Percentiles rank a stretch among this genome's conserved stretches.
Conservation (phyloP, 495 filamentous ascomycete species). For the Aspergillus egyptiacus region DNA sequence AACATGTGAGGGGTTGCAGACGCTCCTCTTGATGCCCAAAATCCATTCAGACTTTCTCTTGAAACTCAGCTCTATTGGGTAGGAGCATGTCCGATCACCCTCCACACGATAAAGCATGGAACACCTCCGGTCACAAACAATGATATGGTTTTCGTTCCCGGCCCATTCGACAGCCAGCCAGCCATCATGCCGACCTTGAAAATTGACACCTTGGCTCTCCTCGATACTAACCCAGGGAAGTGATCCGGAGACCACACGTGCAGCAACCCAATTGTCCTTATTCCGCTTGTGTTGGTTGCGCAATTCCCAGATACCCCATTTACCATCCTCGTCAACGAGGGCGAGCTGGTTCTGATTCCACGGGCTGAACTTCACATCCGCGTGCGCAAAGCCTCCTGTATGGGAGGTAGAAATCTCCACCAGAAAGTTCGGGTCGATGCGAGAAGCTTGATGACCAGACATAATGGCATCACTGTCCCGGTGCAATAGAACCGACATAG, state of each 20-base stretch:
- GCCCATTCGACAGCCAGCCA: slow-evolving; percentile 49
- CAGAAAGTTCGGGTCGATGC: slow-evolving; percentile 57
- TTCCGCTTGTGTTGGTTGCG: slow-evolving; percentile 33
- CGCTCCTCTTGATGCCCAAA: slow-evolving; percentile 46
- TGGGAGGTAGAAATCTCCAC: slow-evolving; percentile 46
- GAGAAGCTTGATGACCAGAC: slow-evolving; percentile 35
- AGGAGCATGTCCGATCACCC: slow-evolving; percentile 15
- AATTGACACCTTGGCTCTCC: slow-evolving; percentile 11
- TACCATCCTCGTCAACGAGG: slow-evolving; percentile 64
- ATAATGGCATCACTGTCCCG: slow-evolving; percentile 9
- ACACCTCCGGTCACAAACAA: slow-evolving; percentile 42
- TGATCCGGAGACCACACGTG: slow-evolving; percentile 22
- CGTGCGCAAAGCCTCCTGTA: slow-evolving; percentile 56
- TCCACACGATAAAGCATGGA: slow-evolving; percentile 36
- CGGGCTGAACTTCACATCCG: slow-evolving; percentile 76
- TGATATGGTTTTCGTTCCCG: slow-evolving; percentile 36
- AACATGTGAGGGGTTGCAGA: slow-evolving; percentile 41
- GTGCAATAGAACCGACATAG: slow-evolving; percentile 27
- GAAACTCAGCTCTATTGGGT: slow-evolving; percentile 32
- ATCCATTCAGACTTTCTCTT: slow-evolving; percentile 44
- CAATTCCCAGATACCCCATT: slow-evolving; percentile 75
- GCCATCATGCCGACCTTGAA: slow-evolving; percentile 36
- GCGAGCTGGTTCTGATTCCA: slow-evolving; percentile 62
- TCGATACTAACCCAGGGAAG: slow-evolving; percentile 28
- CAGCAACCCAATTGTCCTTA: slow-evolving; percentile 24